Evolutionary conservation across 2,329 filamentous ascomycete species (phyloP), one percentile per base, ranked within the genome.

Genomic region (Pleurostoma richardsiae): DNA sequence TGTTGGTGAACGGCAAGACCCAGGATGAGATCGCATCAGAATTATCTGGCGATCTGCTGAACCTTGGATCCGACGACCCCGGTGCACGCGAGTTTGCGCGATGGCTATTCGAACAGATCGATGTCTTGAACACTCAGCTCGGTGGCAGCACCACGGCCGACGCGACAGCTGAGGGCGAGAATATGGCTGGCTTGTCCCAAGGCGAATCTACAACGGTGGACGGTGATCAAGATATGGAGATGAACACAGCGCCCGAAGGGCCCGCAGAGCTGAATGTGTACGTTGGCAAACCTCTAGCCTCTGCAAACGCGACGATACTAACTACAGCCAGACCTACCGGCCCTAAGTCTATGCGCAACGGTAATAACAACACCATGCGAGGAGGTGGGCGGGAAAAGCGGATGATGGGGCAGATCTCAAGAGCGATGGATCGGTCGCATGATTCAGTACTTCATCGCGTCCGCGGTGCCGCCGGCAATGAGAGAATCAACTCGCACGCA

Each of bases 1-100:
- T 97, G 92, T 80, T 99, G 30, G 89, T 89, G 52, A 97, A 96
- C 69, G 90, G 91, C 59, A 96, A 96, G 68, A 90, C 87, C 4
- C 86, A 95, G 64, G 83, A 91, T 43, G 86, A 96, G 63, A 92
- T 99, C 54, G 87, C 90, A 7, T 74, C 81, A 40, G 94, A 99
- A 64, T 82, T 99, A 10, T 87, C 91, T 1, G 86, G 85, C 54
- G 94, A 99, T 58, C 79, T 99, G 39, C 79, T 99, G 3, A 83
- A 83, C 48, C 79, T 96, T 4, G 82, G 83, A 3, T 83, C 90
- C 41, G 90, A 95, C 50, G 92, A 96, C 57, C 82, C 86, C 43
- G 85, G 84, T 54, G 89, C 90, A 6, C 81, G 80, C 51, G 85
- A 91, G 46, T 97, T 99, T 63, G 84, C 91, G 51, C 79, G 77